Base-by-base conservation (phyloP, 208 protist genomes). In the Wallacemonas sp. region DNA sequence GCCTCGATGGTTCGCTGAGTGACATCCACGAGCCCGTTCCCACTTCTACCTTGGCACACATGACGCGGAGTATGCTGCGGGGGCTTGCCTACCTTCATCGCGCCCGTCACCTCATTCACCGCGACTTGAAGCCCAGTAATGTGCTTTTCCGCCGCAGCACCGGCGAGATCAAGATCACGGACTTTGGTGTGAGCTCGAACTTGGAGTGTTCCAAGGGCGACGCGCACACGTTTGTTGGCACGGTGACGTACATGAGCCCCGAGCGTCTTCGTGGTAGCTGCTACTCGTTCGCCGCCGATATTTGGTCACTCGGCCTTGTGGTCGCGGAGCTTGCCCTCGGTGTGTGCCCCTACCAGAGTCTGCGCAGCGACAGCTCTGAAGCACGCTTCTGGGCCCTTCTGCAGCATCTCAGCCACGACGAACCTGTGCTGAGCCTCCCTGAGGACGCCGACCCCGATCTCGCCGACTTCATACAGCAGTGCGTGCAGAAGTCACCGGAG, bases 41-140 rank as follows among this genome's bases (percentile, higher is more conserved):
- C 17, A 53, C 67, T 3, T 41, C 55, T 0, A 82, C 89, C 10
- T 66, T 96, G 29, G 81, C 75, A 13, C 78, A 68, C 58, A 75
- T 97, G 19, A 84, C 87, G 22, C 85, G 84, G 3, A 83, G 80
- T 53, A 85, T 98, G 61, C 73, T 97, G 44, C 67, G 73, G 26
- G 92, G 95, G 0, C 74, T 98, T 12, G 63, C 61, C 6, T 97
- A 97, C 73, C 81, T 98, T 3, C 94, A 98, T 68, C 78, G 85
- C 42, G 72, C 73, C 10, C 83, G 88, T 22, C 85, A 96, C 53
- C 72, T 97, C 21, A 93, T 99, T 36, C 98, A 99, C 75, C 83
- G 98, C 21, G 97, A 99, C 66, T 53, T 99, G 53, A 99, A 99
- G 81, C 98, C 98, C n/a, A 92, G 84, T 69, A 99, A 99, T 73